Conservation (phyloP, 2,329 filamentous ascomycete genomes). For the Aureobasidium leucospermi region DNA sequence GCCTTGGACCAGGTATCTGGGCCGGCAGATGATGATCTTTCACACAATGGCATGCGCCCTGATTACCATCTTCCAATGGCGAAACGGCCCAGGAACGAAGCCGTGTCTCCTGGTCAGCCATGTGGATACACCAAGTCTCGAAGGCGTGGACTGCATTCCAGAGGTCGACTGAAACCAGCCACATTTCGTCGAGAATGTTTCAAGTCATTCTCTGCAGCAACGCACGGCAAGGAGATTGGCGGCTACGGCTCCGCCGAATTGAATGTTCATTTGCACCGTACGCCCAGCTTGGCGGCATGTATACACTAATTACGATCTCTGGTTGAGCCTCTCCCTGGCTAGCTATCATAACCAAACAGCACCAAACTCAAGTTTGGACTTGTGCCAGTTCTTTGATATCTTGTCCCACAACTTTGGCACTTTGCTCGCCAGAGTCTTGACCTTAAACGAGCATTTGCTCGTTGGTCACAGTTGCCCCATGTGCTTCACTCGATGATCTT, state of each 20-base stretch:
- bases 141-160: background rate
- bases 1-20: constrained; percentile 28
- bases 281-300: background rate
- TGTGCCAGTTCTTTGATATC: too few relatives aligned
- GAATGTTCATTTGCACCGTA: background rate
- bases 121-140: background rate
- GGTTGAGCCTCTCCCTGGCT: background rate
- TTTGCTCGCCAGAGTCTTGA: too few relatives aligned
- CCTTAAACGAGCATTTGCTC: background rate
- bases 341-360: background rate
- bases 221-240: background rate
- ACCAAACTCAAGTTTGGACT: background rate
- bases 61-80: background rate
- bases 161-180: background rate
- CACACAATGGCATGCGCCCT: background rate
- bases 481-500: too few relatives aligned
- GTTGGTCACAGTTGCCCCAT: background rate
- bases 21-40: constrained; percentile 25
- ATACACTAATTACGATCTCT: background rate
- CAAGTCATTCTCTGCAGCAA: background rate
- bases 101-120: background rate
- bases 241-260: background rate
- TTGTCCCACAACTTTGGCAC: too few relatives aligned
- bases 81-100: background rate
- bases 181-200: constrained; percentile 3